Percentiles rank a stretch among this genome's conserved stretches.
These are phyloP conservation scores for Boletus semigastroideus DNA, from an alignment of 1,284 basidiomycete species.

Conservation along the genomic window DNA sequence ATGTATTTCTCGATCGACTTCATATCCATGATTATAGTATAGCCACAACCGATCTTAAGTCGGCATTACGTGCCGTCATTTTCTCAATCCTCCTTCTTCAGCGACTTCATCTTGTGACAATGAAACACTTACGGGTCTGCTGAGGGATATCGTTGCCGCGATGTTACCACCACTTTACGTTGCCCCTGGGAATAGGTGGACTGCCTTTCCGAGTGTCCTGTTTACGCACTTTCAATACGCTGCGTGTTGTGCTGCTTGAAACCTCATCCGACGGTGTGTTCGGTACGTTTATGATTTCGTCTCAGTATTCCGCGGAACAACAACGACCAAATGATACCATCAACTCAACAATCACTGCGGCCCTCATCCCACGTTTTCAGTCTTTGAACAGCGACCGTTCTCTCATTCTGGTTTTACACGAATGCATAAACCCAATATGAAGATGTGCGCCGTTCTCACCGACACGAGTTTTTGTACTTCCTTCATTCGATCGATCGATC, in stretches of 20 bases:
- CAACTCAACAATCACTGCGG: constrained; percentile 3
- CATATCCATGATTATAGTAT: constrained; percentile 5
- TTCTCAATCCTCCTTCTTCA: not conserved
- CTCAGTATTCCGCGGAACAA: constrained; percentile 22
- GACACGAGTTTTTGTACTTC: constrained; percentile 9
- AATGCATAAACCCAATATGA: not conserved
- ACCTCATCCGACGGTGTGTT: constrained; percentile 9
- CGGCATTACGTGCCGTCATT: constrained; percentile 1
- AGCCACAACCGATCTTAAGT: constrained; percentile 5
- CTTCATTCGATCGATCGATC: constrained; percentile 2
- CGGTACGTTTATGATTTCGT: not conserved
- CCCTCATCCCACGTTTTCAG: constrained; percentile 3
- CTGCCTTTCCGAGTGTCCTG: constrained; percentile 10
- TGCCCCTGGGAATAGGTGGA: constrained; percentile 4
- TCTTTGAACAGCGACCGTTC: constrained; percentile 2
- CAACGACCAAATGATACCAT: not conserved
- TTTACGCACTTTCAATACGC: constrained; percentile 14
- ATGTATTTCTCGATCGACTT: constrained; percentile 23
- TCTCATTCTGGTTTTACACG: not conserved
- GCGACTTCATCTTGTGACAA: constrained; percentile 14
- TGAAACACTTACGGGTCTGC: constrained; percentile 9
- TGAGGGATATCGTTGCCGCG: constrained; percentile 4
- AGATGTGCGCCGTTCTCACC: constrained; percentile 3
- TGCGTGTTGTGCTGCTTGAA: constrained; percentile 14
- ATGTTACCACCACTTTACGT: constrained; percentile 15